phyloP scores from a whole-genome alignment of 495 filamentous ascomycete genomes.

The Penicillium lividum region DNA sequence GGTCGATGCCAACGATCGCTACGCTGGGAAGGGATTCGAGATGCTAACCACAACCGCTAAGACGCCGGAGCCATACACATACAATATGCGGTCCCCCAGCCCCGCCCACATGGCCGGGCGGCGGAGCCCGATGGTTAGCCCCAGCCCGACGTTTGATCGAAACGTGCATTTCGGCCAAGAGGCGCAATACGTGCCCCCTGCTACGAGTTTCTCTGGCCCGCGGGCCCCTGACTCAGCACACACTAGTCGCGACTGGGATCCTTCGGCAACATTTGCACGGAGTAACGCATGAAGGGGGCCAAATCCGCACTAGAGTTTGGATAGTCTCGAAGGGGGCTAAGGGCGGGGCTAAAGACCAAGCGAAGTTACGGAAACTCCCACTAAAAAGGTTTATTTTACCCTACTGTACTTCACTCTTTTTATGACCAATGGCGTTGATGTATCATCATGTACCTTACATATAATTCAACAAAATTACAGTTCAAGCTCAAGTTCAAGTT shows the following conservation, averaged over 20 bases:
- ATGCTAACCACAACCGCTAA: slow-evolving; percentile 61
- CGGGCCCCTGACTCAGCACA: slow-evolving; percentile 46
- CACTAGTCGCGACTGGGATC: slow-evolving; percentile 41
- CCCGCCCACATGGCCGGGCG: slow-evolving; percentile 28
- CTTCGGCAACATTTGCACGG: slow-evolving; percentile 39
- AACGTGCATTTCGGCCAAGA: slow-evolving; percentile 51
- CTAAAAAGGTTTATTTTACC: neutral
- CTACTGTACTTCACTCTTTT: neutral
- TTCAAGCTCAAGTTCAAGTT: neutral
- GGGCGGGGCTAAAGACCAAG: neutral
- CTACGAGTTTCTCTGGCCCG: slow-evolving; percentile 61
- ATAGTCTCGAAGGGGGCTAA: slow-evolving; percentile 2
- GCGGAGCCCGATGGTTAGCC: slow-evolving; percentile 20
- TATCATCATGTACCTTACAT: neutral
- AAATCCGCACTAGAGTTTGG: neutral
- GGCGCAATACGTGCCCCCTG: slow-evolving; percentile 55
- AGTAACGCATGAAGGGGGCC: slow-evolving; percentile 19
- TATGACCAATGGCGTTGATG: neutral
- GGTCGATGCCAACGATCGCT: slow-evolving; percentile 70
- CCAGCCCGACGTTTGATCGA: slow-evolving; percentile 35
- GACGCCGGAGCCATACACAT: slow-evolving; percentile 43
- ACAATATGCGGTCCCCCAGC: slow-evolving; percentile 41
- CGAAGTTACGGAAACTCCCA: neutral
- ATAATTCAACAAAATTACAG: slow-evolving; percentile 1
- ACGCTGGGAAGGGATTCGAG: slow-evolving; percentile 73